phyloP scores from a whole-genome alignment of 2,329 filamentous ascomycete genomes.

The Stenocarpella maydis region DNA sequence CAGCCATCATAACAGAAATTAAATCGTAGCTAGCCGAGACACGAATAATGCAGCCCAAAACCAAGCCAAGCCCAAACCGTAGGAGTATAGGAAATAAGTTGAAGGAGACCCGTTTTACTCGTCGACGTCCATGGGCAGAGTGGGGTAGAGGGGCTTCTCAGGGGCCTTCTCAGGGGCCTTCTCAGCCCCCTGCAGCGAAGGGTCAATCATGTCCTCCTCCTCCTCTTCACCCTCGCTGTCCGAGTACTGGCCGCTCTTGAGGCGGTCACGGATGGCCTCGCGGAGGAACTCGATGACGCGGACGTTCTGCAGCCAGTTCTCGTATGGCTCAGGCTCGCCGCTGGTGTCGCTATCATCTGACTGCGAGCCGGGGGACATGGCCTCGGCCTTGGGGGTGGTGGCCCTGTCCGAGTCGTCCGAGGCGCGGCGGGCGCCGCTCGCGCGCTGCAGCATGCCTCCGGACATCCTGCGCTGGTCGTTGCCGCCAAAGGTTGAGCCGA shows the following conservation, averaged over 20 bases:
- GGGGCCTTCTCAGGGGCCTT: constrained; percentile 42
- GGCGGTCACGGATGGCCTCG: constrained; percentile 63
- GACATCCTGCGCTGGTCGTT: constrained; percentile 69
- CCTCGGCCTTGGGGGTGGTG: constrained; percentile 56
- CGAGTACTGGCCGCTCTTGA: constrained; percentile 65
- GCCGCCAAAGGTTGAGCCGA: constrained; percentile 72
- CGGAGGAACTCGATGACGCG: constrained; percentile 70
- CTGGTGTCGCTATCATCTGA: constrained; percentile 63
- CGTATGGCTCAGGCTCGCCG: constrained; percentile 67
- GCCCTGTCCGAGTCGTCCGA: constrained; percentile 49
- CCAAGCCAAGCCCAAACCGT: constrained; percentile 1
- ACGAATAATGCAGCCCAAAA: constrained; percentile 15
- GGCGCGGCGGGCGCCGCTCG: constrained; percentile 54
- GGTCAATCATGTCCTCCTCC: constrained; percentile 44
- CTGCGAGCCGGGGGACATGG: constrained; percentile 59
- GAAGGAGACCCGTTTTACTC: background rate
- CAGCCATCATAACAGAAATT: constrained; percentile 8
- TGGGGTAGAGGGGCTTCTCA: constrained; percentile 47
- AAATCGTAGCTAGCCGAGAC: constrained; percentile 5
- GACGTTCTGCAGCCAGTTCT: constrained; percentile 72
- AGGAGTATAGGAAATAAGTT: background rate
- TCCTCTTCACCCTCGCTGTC: constrained; percentile 44
- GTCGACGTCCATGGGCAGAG: constrained; percentile 41
- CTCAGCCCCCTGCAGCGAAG: constrained; percentile 43
- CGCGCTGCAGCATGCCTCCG: constrained; percentile 71